Evolutionary conservation across 2,329 filamentous ascomycete species (phyloP), one percentile per base, ranked within the genome.

Genomic region (Penicillium sp.): DNA sequence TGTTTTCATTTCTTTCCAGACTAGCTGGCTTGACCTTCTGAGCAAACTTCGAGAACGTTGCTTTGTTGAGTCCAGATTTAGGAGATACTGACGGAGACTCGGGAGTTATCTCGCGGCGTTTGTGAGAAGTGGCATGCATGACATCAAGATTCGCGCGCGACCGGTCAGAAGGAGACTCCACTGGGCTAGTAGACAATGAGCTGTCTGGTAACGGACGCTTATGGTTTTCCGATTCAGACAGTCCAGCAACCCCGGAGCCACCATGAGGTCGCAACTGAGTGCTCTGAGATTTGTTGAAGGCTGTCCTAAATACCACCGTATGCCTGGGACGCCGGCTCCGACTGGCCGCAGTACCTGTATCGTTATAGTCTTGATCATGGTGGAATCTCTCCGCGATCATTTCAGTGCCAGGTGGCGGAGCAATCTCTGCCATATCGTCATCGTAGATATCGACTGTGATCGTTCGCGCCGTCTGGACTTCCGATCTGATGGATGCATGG

Each of bases 361-460:
- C 49, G n/a, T 38, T 52, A 41, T 50, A 50, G 30, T 52, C 48
- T 28, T 80, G 59, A 76, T 81, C 52, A 74, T 79, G 54, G 75
- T 79, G 54, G 38, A 74, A 70, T 27, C 66, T 66, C 58, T 76
- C 73, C 44, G 72, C 72, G 34, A 76, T 59, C 63, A 76, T 69
- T 47, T 70, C 70, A 1, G 72, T 75, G 4, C 74, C 74, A 13
- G 73, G 74, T 12, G 74, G 74, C 25, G 74, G 64, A 34, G 65
- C 62, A 37, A 76, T 72, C 38, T 75, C 68, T 18, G 70, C 64
- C 41, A 59, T 69, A 28, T 72, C 65, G 13, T 71, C 63, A 53
- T 74, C 72, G 48, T 67, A 75, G 14, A 76, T 67, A 50, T 76
- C 72, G 8, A 76, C 73, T 2, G 72, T 74, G 42, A 76, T 74